Evolutionary conservation across 257 asterid genomes (phyloP), one percentile per base, ranked within the genome.

Genomic region (Coffea eugenioides): DNA sequence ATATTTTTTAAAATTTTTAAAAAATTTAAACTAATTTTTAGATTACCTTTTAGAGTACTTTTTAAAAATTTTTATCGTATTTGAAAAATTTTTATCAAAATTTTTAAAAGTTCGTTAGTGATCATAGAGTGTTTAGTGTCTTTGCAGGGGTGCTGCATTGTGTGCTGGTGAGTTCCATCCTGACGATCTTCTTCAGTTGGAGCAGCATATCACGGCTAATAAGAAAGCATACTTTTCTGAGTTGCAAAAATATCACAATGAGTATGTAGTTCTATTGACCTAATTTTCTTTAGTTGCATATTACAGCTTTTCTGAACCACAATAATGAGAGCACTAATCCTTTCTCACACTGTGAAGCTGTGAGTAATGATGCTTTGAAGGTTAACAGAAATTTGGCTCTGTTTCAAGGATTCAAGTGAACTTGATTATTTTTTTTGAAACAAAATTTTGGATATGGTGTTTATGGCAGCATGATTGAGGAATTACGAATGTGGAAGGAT

Each of bases 101-200:
- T 31, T 31, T 31, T 31, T 31, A 31, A 31, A 31, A 52, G 70
- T 25, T 68, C 56, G 54, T 69, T 36, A 68, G 8, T 68, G 64
- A 74, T 56, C 66, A 34, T 34, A 52, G 34, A 69, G 25, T 79
- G 54, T 62, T 43, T 80, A 66, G n/a, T 36, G 12, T 82, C 85
- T 78, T 85, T 80, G 85, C 88, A 95, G 99, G 99, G 91, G 97
- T 80, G 83, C 91, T 84, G 87, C 92, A 82, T 85, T 95, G 56
- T 94, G 98, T 87, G 84, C 82, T 74, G 97, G 96, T 76, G 83
- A 91, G 85, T 90, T 89, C 81, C 97, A 93, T 84, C 99, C 99
- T 25, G 99, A 94, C 82, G 83, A 82, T 76, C 83, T 93, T 77
- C 84, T 93, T 85, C 84, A 65, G 6, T 81, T 71, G 72, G 97